Percentiles rank a stretch among this genome's conserved stretches.
phyloP scores from a whole-genome alignment of 352 stramenopile genomes.

The Phytophthora vignae region DNA sequence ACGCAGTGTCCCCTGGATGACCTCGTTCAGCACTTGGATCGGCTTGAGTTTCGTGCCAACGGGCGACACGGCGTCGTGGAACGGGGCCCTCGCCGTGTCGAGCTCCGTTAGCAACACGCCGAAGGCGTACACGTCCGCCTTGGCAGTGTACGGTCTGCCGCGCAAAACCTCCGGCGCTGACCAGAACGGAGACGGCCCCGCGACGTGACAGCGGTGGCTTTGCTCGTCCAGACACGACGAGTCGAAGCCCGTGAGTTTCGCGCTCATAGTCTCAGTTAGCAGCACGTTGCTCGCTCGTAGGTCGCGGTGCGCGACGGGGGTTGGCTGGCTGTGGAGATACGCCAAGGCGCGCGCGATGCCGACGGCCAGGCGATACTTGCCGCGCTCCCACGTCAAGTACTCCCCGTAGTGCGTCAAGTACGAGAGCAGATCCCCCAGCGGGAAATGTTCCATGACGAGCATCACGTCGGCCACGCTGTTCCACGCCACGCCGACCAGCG shows the following conservation, averaged over 20 bases:
- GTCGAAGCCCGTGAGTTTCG: constrained; percentile 57
- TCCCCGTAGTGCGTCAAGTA: constrained; percentile 23
- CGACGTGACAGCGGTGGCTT: constrained; percentile 22
- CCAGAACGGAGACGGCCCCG: constrained; percentile 34
- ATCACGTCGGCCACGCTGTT: constrained; percentile 46
- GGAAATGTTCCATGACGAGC: constrained; percentile 42
- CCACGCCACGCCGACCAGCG: constrained; percentile 55
- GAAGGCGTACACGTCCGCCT: constrained; percentile 50
- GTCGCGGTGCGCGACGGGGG: constrained; percentile 56
- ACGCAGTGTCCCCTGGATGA: constrained; percentile 55
- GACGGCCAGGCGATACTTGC: constrained; percentile 41
- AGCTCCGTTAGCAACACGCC: constrained; percentile 51
- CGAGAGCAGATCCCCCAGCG: constrained; percentile 29
- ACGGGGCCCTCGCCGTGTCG: constrained; percentile 34
- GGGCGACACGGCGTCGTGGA: constrained; percentile 34
- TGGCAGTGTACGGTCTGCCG: constrained; percentile 31
- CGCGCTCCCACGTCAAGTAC: constrained; percentile 26
- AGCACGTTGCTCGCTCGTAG: constrained; percentile 47
- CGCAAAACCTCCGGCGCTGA: constrained; percentile 45
- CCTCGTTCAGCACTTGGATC: constrained; percentile 51
- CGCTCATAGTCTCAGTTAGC: constrained; percentile 30
- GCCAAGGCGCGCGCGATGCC: constrained; percentile 41
- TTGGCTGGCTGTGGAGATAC: constrained; percentile 45
- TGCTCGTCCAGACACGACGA: constrained; percentile 36
- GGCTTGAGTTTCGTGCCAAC: constrained; percentile 44